Evolutionary conservation across 441 rosid genomes (phyloP).

Genomic region (Syzygium syzygioides): DNA sequence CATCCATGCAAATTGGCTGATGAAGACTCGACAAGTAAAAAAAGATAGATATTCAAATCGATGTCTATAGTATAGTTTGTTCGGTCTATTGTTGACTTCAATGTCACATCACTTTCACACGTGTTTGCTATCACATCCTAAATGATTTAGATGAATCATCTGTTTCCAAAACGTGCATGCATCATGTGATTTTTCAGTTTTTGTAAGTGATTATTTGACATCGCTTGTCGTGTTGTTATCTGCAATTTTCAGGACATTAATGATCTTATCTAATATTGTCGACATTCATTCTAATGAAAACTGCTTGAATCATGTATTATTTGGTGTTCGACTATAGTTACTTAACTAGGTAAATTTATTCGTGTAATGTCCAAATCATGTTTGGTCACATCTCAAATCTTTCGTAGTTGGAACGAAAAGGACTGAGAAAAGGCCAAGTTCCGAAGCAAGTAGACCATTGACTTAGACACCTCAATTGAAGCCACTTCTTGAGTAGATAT

Average conservation of each 20-base stretch:
- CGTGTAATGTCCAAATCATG: not conserved
- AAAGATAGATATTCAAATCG: not conserved
- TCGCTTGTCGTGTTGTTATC: not conserved
- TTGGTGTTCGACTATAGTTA: not conserved
- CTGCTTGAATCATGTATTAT: not conserved
- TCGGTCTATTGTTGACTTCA: not conserved
- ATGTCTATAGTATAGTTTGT: not conserved
- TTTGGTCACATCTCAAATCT: not conserved
- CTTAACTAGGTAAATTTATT: not conserved
- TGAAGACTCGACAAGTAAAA: not conserved
- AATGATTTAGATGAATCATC: not conserved
- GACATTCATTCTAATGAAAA: accelerated
- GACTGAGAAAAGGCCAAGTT: not conserved
- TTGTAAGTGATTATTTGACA: not conserved
- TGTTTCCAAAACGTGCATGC: not conserved
- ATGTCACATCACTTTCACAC: not conserved
- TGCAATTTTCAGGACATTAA: not conserved
- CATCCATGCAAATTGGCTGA: not conserved
- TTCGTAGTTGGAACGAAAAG: not conserved
- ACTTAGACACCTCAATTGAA: too few relatives aligned
- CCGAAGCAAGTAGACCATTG: not conserved
- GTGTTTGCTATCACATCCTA: not conserved
- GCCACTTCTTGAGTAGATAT: too few relatives aligned
- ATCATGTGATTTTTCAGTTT: not conserved
- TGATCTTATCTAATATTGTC: not conserved